Evolutionary conservation across 331 rosid genomes (phyloP), one percentile per base, ranked within the genome.

Genomic region (Arachis monticola): DNA sequence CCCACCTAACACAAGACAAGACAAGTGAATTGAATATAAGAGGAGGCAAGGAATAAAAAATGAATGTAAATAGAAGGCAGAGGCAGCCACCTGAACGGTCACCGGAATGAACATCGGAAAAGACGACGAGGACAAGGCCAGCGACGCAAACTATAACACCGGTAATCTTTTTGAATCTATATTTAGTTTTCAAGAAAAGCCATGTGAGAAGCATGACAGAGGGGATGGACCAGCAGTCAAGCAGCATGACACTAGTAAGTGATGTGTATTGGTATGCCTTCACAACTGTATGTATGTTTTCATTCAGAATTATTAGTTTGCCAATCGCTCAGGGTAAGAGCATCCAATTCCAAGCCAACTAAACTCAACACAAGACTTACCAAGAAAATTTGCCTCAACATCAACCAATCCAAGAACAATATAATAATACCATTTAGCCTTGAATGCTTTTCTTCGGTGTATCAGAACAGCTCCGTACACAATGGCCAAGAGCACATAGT

Each of bases 221-320:
- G 40, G 98, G 98, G 44, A 93, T 90, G 48, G 96, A 56, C 98
- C 98, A 93, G 85, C 97, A 90, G 80, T 93, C 98, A 46, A 93
- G 93, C 77, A 93, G 81, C 97, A 90, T 93, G 38, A 93, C 88
- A 50, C 97, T 93, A n/a, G 98, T 93, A 51, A 93, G 73, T 35
- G 97, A 88, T 68, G 98, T 90, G 83, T 93, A 90, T 80, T 93
- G 97, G 84, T 93, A 93, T 5, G 98, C 93, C 88, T 88, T 88
- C 78, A 90, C 98, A 85, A 93, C 98, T 93, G 90, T 38, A 38
- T 3, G 40, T 4, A 35, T 35, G 41, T 38, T 38, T 79, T 70
- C 78, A 75, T 17, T 13, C 55, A 78, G 35, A 69, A 68, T 44
- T 47, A 44, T 38, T 27, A 27, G 30, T 27, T 27, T 27, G 30